Evolutionary conservation across 1,284 basidiomycete species (phyloP).

Genomic region (Sporisorium sorghi): DNA sequence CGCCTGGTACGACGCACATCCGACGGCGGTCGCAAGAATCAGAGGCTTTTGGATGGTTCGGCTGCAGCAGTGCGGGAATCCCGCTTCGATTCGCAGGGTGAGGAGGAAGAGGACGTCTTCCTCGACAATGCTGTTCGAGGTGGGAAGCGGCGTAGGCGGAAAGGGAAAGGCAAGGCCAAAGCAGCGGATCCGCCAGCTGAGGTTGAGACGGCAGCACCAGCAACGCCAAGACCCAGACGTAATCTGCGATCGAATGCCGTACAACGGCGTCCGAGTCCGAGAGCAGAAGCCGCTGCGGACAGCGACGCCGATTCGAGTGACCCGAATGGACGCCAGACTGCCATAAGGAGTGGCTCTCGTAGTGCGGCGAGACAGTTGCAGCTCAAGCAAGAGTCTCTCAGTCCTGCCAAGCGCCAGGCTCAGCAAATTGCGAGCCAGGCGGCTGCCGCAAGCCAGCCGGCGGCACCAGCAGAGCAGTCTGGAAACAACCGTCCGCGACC

Average conservation of each 20-base stretch:
- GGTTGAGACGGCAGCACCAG: not conserved
- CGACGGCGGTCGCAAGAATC: conserved; percentile 4
- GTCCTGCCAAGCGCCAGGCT: conserved; percentile 25
- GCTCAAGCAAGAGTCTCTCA: conserved; percentile 30
- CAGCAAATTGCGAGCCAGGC: not conserved
- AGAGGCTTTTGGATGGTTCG: conserved; percentile 33
- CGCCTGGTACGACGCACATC: conserved; percentile 27
- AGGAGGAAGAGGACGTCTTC: conserved; percentile 50
- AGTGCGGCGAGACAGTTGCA: conserved; percentile 18
- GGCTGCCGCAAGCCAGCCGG: not conserved
- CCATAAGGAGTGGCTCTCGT: conserved; percentile 17
- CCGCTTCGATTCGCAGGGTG: conserved; percentile 50
- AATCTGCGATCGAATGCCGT: conserved; percentile 20
- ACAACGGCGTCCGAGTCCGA: not conserved
- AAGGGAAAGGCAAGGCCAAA: conserved; percentile 18
- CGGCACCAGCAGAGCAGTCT: not conserved
- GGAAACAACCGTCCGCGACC: conserved; percentile 2
- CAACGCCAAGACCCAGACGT: conserved; percentile 24
- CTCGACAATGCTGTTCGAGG: conserved; percentile 27
- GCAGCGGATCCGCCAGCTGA: not conserved
- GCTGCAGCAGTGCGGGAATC: conserved; percentile 37
- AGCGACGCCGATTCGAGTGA: not conserved
- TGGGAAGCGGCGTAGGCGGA: conserved; percentile 6
- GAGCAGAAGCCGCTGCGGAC: not conserved
- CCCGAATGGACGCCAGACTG: conserved; percentile 17